Evolutionary conservation across 2,329 filamentous ascomycete species (phyloP).

Genomic region (Calonectria hawksworthii): DNA sequence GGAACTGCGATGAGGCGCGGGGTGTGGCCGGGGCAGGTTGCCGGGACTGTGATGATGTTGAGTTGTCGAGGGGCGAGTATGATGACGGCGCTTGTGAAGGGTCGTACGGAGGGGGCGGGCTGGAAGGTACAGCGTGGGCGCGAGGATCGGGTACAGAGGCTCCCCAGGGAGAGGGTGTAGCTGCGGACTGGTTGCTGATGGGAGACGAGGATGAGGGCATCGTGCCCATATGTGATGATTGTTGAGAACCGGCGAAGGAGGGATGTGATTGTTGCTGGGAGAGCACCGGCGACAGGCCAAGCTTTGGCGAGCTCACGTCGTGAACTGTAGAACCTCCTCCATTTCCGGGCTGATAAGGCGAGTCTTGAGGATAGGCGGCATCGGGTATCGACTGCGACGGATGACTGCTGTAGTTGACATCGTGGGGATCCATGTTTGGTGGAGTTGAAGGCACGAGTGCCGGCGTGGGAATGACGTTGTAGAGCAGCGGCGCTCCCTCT

Average conservation of each 20-base stretch:
- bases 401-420: constrained; percentile 36
- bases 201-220: constrained; percentile 28
- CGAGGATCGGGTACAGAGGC: constrained; percentile 5
- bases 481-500: background rate
- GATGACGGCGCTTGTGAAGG: constrained; percentile 43
- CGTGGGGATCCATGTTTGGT: constrained; percentile 36
- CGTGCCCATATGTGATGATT: constrained; percentile 15
- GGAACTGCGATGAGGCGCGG: background rate
- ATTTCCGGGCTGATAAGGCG: constrained; percentile 44
- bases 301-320: constrained; percentile 21
- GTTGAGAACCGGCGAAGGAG: constrained; percentile 31
- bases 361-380: constrained; percentile 49
- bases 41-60: constrained; percentile 20
- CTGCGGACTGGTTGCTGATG: background rate
- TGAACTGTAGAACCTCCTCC: constrained; percentile 3
- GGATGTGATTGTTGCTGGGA: constrained; percentile 25
- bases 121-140: constrained; percentile 33
- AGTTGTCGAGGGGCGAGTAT: constrained; percentile 40
- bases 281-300: constrained; percentile 14
- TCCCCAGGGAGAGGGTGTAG: constrained; percentile 32
- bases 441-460: background rate
- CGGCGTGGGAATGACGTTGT: background rate
- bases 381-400: constrained; percentile 49
- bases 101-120: constrained; percentile 48
- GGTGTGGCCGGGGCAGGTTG: constrained; percentile 4